Conservation (phyloP, 441 rosid species). For the Metrosideros polymorpha region DNA sequence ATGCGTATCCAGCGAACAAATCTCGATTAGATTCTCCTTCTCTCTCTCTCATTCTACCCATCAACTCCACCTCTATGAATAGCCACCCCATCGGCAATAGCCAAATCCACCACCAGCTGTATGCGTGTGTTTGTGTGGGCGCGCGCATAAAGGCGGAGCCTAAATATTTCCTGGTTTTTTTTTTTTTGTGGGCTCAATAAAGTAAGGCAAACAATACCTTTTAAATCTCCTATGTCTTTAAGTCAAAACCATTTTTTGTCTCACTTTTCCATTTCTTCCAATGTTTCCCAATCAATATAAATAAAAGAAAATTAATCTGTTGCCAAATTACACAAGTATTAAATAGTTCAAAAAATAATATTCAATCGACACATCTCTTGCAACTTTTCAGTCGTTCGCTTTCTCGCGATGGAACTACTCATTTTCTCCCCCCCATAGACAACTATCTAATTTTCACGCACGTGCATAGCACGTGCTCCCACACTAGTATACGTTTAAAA, state of each 20-base stretch:
- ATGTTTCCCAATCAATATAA: not conserved
- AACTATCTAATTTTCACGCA: no score
- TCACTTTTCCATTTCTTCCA: not conserved
- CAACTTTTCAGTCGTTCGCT: not conserved
- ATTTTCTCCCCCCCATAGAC: not conserved
- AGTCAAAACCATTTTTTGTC: not conserved
- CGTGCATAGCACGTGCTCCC: not conserved
- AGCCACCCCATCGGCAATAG: no score
- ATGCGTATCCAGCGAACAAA: fast-evolving
- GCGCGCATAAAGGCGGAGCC: no score
- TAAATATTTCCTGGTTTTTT: no score
- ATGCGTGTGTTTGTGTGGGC: no score
- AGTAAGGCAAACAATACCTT: not conserved
- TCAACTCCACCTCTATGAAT: not conserved
- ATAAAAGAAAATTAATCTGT: not conserved
- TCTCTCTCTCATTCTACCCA: not conserved
- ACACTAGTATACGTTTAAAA: not conserved
- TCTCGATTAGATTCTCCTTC: not conserved
- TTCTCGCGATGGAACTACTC: no score
- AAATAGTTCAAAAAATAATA: not conserved
- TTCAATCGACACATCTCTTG: not conserved
- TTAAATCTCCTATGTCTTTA: no score
- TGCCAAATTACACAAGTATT: not conserved
- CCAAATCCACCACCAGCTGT: no score
- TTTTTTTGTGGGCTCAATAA: not conserved